Percentiles rank a stretch among this genome's conserved stretches.
phyloP scores from a whole-genome alignment of 495 filamentous ascomycete genomes.

The Penicillium lagena region DNA sequence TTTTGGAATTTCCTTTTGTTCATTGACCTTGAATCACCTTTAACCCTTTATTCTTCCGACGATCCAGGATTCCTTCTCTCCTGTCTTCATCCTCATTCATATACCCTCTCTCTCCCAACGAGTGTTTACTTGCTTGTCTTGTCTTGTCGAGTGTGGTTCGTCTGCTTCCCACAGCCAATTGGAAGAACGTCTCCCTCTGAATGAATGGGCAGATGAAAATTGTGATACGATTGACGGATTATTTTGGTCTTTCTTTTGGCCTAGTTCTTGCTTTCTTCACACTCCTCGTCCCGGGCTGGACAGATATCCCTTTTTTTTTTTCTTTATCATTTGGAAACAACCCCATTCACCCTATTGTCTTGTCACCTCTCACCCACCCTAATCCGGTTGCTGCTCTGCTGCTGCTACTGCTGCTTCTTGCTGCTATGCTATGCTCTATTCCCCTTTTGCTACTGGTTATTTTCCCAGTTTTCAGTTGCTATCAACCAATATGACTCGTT shows the following conservation, averaged over 20 bases:
- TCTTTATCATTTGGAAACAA: background rate
- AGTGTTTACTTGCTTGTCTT: slow-evolving; percentile 7
- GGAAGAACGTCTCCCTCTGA: background rate
- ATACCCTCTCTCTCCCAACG: slow-evolving; percentile 7
- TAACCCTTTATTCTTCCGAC: too few species aligned
- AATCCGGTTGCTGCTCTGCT: background rate
- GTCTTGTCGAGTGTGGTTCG: slow-evolving; percentile 3
- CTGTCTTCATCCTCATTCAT: slow-evolving; percentile 4
- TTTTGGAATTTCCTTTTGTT: too few species aligned
- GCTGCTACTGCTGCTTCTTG: slow-evolving; percentile 1
- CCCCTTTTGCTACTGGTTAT: slow-evolving; percentile 24
- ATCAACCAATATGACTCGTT: slow-evolving; percentile 14
- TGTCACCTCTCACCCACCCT: background rate
- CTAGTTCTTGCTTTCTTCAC: background rate
- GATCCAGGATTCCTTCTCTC: background rate
- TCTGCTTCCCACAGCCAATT: slow-evolving; percentile 1
- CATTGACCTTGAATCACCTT: too few species aligned
- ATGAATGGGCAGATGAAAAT: slow-evolving; percentile 8
- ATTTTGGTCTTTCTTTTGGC: slow-evolving; percentile 3
- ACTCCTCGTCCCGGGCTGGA: slow-evolving; percentile 6
- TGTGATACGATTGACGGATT: slow-evolving; percentile 16
- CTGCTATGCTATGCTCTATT: slow-evolving; percentile 21
- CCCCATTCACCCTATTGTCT: too few species aligned
- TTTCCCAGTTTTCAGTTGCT: slow-evolving; percentile 7
- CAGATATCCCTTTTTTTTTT: slow-evolving; percentile 9